phyloP scores from a whole-genome alignment of 2,329 filamentous ascomycete species.

The Eutypella sp. region DNA sequence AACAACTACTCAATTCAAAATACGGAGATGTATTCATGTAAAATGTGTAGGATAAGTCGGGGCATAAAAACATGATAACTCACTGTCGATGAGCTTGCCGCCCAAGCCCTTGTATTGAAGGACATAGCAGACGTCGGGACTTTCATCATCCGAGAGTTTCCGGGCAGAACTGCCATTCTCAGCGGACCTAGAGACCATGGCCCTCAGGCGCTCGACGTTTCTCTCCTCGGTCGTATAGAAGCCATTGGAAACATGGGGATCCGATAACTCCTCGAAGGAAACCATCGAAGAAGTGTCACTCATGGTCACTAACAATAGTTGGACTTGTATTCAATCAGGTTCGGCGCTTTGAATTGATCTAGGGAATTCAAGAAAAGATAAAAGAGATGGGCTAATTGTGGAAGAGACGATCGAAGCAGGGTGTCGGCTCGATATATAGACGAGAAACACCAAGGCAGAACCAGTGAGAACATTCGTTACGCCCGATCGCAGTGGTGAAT shows the following conservation, averaged over 20 bases:
- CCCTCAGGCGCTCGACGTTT: conserved; percentile 10
- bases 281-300: conserved; percentile 25
- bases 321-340: too few species aligned
- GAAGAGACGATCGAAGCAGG: too few species aligned
- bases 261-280: conserved; percentile 29
- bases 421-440: too few species aligned
- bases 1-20: not conserved
- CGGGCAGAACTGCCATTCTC: conserved; percentile 3
- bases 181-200: conserved; percentile 10
- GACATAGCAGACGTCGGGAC: conserved; percentile 37
- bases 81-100: conserved; percentile 32
- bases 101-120: conserved; percentile 33
- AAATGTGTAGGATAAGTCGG: too few species aligned
- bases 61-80: too few species aligned
- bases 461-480: not conserved
- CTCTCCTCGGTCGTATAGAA: conserved; percentile 5
- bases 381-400: not conserved
- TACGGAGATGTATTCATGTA: not conserved
- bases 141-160: conserved; percentile 22
- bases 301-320: conserved; percentile 9
- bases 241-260: not conserved
- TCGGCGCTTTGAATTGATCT: not conserved
- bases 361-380: not conserved
- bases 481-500: conserved; percentile 2
- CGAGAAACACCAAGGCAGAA: too few species aligned